Percentiles rank a stretch among this genome's conserved stretches.
phyloP scores from a whole-genome alignment of 1,139 yeast species.

The Lodderomyces orthopsilosis region DNA sequence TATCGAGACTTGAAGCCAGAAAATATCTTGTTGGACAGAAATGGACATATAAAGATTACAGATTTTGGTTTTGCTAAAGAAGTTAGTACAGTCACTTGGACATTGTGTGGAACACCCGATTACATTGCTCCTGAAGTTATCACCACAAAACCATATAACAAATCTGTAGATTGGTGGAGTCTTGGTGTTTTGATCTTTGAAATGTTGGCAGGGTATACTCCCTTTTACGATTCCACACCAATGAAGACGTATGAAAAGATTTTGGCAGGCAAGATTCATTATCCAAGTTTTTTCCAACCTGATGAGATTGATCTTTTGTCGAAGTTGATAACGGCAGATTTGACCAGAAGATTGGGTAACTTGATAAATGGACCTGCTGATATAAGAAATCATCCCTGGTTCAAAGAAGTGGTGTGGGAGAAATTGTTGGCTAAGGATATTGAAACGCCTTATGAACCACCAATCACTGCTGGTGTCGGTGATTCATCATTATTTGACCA shows the following conservation, averaged over 20 bases:
- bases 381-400: slow-evolving; percentile 57
- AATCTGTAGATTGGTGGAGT: slow-evolving; percentile 67
- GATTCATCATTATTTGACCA: slow-evolving; percentile 61
- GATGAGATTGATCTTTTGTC: slow-evolving; percentile 51
- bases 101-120: slow-evolving; percentile 64
- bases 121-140: slow-evolving; percentile 65
- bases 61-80: slow-evolving; percentile 66
- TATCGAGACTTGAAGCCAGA: slow-evolving; percentile 63
- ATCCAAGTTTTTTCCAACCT: slow-evolving; percentile 49
- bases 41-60: slow-evolving; percentile 59
- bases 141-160: slow-evolving; percentile 59
- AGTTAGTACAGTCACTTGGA: slow-evolving; percentile 57
- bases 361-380: slow-evolving; percentile 58
- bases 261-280: slow-evolving; percentile 49
- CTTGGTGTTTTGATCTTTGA: slow-evolving; percentile 58
- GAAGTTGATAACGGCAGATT: slow-evolving; percentile 53
- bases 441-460: slow-evolving; percentile 64
- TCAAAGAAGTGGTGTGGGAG: slow-evolving; percentile 61
- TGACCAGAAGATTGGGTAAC: slow-evolving; percentile 56
- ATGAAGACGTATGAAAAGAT: slow-evolving; percentile 63
- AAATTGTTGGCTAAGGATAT: slow-evolving; percentile 54
- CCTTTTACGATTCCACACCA: slow-evolving; percentile 60
- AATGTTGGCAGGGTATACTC: slow-evolving; percentile 63
- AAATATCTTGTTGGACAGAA: slow-evolving; percentile 54
- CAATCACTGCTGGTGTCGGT: slow-evolving; percentile 60